A percentile compares a stretch with the other conserved stretches of the same genome.
Conservation (phyloP, 257 asterid genomes). For the Gardenia jasminoides region DNA sequence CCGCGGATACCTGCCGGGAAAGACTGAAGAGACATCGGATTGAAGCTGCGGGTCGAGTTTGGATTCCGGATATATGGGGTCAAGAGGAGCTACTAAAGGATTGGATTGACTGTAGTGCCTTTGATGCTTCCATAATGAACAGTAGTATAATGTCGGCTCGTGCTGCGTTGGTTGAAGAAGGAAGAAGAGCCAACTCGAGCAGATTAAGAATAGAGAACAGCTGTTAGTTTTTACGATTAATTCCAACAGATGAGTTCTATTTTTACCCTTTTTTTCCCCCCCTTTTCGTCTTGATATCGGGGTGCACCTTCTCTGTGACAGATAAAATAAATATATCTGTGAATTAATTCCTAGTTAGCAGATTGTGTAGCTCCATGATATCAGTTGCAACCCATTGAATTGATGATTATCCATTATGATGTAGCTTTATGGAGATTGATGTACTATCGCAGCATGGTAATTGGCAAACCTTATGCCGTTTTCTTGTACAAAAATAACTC, state of each 20-base stretch:
- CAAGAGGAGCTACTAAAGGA: slow-evolving; percentile 73
- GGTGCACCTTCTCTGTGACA: background rate
- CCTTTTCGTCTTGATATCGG: background rate
- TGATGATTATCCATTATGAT: background rate
- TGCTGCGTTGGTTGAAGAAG: slow-evolving; percentile 58
- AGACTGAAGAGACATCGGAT: slow-evolving; percentile 73
- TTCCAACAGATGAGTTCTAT: background rate
- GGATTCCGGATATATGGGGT: slow-evolving; percentile 96
- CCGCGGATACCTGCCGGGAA: slow-evolving; percentile 50
- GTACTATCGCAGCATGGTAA: background rate
- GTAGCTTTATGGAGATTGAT: background rate
- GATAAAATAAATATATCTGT: background rate
- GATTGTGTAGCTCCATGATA: background rate
- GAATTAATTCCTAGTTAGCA: background rate
- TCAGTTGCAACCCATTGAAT: background rate
- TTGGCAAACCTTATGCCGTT: background rate
- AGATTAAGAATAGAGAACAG: slow-evolving; percentile 41
- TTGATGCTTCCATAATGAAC: slow-evolving; percentile 55
- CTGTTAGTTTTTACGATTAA: slow-evolving; percentile 17
- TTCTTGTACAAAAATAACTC: background rate
- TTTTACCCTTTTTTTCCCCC: background rate
- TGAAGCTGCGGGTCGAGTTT: slow-evolving; percentile 78
- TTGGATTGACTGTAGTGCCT: slow-evolving; percentile 69
- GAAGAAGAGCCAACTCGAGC: slow-evolving; percentile 37
- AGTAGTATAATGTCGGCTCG: slow-evolving; percentile 58